phyloP scores from a whole-genome alignment of 139 green algal species.

The Zygnema circumcarinatum region DNA sequence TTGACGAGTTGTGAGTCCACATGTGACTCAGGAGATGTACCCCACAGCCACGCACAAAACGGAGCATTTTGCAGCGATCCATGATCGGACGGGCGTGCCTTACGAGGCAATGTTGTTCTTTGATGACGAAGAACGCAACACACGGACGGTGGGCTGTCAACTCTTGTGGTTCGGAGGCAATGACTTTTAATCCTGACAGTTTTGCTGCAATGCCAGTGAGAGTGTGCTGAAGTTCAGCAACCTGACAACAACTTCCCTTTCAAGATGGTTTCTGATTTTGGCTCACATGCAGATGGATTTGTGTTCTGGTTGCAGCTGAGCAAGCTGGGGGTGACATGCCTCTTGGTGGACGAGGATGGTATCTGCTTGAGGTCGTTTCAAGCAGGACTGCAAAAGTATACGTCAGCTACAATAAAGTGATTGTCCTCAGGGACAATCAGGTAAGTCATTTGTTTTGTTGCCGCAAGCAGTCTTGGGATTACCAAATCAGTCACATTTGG shows the following conservation, averaged over 20 bases:
- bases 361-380: neutral
- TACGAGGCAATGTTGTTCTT: constrained; percentile 59
- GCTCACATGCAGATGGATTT: too few relatives aligned
- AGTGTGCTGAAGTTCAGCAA: too few relatives aligned
- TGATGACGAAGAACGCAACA: constrained; percentile 60
- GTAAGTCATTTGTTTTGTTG: too few relatives aligned
- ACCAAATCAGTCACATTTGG: too few relatives aligned
- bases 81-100: constrained; percentile 37
- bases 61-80: constrained; percentile 53
- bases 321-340: constrained; percentile 24
- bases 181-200: neutral
- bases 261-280: too few relatives aligned
- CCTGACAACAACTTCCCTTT: too few relatives aligned
- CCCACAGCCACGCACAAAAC: constrained; percentile 55
- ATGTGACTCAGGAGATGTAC: constrained; percentile 49
- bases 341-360: constrained; percentile 24
- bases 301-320: neutral
- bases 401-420: too few relatives aligned
- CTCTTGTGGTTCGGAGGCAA: too few relatives aligned
- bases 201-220: constrained; percentile 3
- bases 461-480: too few relatives aligned
- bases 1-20: neutral
- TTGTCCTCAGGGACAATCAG: too few relatives aligned
- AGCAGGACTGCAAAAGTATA: neutral
- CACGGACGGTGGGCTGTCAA: constrained; percentile 1